A percentile compares a stretch with the other conserved stretches of the same genome.
Conservation (phyloP, 2,329 filamentous ascomycete genomes). For the Botryotinia convoluta region DNA sequence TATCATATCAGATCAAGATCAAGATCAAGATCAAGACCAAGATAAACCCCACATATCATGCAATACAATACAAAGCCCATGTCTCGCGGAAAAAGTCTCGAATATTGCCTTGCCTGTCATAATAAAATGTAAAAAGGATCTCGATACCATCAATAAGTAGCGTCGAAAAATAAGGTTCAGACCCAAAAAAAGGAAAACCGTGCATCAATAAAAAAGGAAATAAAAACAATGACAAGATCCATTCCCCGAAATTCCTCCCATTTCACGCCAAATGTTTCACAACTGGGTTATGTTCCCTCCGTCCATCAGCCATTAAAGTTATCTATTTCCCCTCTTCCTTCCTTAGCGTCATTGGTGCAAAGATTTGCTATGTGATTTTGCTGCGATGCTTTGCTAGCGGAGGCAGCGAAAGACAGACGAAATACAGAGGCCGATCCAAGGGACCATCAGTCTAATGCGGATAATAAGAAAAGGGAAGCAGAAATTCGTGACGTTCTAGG, state of each 20-base stretch:
- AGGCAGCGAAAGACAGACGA: conserved; percentile 31
- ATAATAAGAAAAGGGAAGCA: conserved; percentile 31
- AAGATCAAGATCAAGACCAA: neutral
- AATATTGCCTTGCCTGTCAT: conserved; percentile 23
- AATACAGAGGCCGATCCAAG: conserved; percentile 34
- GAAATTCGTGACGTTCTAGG: conserved; percentile 27
- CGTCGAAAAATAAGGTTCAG: conserved; percentile 17
- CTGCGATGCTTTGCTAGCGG: conserved; percentile 24
- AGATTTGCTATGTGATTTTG: conserved; percentile 25
- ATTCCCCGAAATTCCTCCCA: conserved; percentile 27
- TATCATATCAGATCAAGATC: neutral
- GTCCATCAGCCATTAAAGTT: conserved; percentile 35
- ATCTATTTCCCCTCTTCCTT: conserved; percentile 29
- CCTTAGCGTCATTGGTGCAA: conserved; percentile 22
- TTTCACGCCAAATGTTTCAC: conserved; percentile 33
- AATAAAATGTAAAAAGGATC: conserved; percentile 22
- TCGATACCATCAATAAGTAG: conserved; percentile 14
- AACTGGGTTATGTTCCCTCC: conserved; percentile 26
- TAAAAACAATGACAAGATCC: conserved; percentile 24
- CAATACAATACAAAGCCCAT: conserved; percentile 16
- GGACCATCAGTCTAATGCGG: conserved; percentile 36
- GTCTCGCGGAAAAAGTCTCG: conserved; percentile 16
- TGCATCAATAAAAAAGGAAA: conserved; percentile 21
- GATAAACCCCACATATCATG: conserved; percentile 5
- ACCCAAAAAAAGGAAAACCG: conserved; percentile 18